Evolutionary conservation across 2,329 filamentous ascomycete species (phyloP).

Genomic region (Cladosporium sp.): DNA sequence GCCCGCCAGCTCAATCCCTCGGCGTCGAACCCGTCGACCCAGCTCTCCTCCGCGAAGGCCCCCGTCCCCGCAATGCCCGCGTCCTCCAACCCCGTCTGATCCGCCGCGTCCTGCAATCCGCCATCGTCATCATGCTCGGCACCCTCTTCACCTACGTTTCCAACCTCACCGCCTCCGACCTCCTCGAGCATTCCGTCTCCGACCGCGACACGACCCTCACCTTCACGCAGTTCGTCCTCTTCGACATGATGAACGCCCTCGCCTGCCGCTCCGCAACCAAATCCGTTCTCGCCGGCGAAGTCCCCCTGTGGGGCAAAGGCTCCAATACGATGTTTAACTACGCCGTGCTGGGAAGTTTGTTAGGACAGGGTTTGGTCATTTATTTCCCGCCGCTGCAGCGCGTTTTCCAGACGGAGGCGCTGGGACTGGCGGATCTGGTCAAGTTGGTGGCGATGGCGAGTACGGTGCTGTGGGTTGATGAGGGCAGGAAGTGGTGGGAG

Average conservation of each 20-base stretch:
- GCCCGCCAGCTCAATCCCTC: conserved; percentile 92
- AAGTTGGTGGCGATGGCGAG: conserved; percentile 76
- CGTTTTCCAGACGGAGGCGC: conserved; percentile 91
- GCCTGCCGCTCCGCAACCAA: conserved; percentile 90
- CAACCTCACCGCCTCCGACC: conserved; percentile 82
- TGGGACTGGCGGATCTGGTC: conserved; percentile 73
- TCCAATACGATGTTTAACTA: conserved; percentile 96
- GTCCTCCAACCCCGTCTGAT: conserved; percentile 87
- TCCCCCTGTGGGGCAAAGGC: conserved; percentile 64
- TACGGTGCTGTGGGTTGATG: conserved; percentile 93
- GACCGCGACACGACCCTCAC: conserved; percentile 98
- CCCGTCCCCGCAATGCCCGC: conserved; percentile 80
- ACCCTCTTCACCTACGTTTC: conserved; percentile 88
- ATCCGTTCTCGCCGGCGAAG: conserved; percentile 82
- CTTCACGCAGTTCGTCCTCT: conserved; percentile 97
- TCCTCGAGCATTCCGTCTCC: conserved; percentile 62
- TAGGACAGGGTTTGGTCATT: conserved; percentile 87
- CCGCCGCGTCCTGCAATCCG: conserved; percentile 81
- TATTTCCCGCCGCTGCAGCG: conserved; percentile 93
- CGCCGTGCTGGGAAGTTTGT: conserved; percentile 80
- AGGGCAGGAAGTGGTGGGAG: conserved; percentile 75
- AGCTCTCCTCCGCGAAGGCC: conserved; percentile 88
- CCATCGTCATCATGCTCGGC: conserved; percentile 85
- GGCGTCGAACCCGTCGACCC: conserved; percentile 94
- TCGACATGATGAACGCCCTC: conserved; percentile 99